Evolutionary conservation across 495 filamentous ascomycete genomes (phyloP), one percentile per base, ranked within the genome.

Genomic region (Aspergillus steynii): DNA sequence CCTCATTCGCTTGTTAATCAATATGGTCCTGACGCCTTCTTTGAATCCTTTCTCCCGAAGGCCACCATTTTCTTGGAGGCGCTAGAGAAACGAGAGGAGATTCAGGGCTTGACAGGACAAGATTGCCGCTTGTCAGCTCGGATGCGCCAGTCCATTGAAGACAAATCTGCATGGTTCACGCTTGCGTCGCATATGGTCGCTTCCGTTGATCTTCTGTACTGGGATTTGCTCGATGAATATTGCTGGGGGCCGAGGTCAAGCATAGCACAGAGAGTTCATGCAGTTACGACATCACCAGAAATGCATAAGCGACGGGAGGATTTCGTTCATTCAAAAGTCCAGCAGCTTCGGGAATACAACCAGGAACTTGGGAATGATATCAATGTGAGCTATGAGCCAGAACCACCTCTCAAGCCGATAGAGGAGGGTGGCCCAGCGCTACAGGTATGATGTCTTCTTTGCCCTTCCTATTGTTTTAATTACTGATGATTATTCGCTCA

Each of bases 101-200:
- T 20, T 20, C 20, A 28, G 28, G n/a, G 31, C 8, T 1, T 25
- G 29, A 50, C 50, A 50, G 26, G 48, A 55, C 9, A 26, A 10
- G 26, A 46, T 32, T 31, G 50, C 20, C 12, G 27, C 14, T 50
- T 62, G 1, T 62, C 60, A 1, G 27, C 9, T 8, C 2, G 60
- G 1, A 62, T 62, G 55, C 32, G 54, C 1, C 20, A 58, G n/a
- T 58, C 60, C 2, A 31, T 62, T n/a, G 14, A 59, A 2, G 42
- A 57, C 14, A 53, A 32, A 25, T 58, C 55, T 28, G 59, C 52
- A 15, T 61, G 59, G 59, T 61, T 61, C 52, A 25, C 14, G 20
- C 28, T 55, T 20, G 59, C 59, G 4, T 55, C 42, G 5, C 52
- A 53, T 12, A 12, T 20, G 3, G 59, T 37, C 1, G 9, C 42